phyloP scores from a whole-genome alignment of 2,329 filamentous ascomycete genomes.

The Corynespora cassiicola region DNA sequence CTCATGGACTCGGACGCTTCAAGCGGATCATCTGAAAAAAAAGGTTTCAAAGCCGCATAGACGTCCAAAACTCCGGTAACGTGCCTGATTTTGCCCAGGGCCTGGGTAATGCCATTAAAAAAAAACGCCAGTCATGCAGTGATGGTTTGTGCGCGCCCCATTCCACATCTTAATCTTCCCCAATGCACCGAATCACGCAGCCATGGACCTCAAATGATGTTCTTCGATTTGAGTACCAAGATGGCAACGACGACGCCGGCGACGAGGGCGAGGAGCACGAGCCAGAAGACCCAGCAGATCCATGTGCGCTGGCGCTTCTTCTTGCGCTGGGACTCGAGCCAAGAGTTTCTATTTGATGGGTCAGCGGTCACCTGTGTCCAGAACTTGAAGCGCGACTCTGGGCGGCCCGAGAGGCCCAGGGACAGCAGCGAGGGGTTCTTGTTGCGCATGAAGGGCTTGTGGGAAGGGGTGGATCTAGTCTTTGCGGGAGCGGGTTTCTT shows the following conservation, averaged over 20 bases:
- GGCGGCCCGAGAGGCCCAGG: slow-evolving; percentile 31
- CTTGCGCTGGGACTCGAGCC: slow-evolving; percentile 58
- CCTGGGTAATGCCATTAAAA: too few species aligned
- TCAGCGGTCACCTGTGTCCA: slow-evolving; percentile 40
- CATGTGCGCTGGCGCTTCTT: slow-evolving; percentile 56
- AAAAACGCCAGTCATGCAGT: too few species aligned
- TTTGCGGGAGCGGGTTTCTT: slow-evolving; percentile 4
- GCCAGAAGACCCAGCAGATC: slow-evolving; percentile 58
- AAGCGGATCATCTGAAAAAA: too few species aligned
- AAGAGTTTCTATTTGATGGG: slow-evolving; percentile 53
- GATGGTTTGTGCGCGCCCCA: too few species aligned
- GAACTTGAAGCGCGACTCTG: slow-evolving; percentile 34
- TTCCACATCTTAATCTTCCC: too few species aligned
- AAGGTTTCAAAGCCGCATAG: too few species aligned
- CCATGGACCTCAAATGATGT: slow-evolving; percentile 68
- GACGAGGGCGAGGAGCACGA: slow-evolving; percentile 52
- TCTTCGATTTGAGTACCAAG: slow-evolving; percentile 48
- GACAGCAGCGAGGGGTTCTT: slow-evolving; percentile 25
- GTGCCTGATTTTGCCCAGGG: too few species aligned
- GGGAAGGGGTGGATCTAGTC: slow-evolving; percentile 1
- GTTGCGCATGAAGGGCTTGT: slow-evolving; percentile 15
- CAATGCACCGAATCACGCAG: too few species aligned
- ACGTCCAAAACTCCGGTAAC: too few species aligned
- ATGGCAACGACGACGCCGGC: slow-evolving; percentile 54
- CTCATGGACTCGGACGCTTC: too few species aligned